Evolutionary conservation across 192 early-diverging fungal genomes (phyloP), one percentile per base, ranked within the genome.

Genomic region (Dimargaris verticillata): DNA sequence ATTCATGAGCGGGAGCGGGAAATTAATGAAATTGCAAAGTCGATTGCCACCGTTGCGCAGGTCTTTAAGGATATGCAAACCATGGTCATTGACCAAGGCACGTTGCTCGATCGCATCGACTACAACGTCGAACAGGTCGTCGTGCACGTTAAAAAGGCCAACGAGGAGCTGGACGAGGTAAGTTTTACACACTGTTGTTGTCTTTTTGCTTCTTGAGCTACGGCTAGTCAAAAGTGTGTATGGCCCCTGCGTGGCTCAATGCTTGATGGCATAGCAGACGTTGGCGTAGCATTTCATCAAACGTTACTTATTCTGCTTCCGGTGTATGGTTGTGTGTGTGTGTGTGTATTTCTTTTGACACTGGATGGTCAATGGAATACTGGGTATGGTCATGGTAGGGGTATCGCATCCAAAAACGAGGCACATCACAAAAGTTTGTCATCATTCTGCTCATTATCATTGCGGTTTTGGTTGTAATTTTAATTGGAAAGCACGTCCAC

Each of bases 1-100:
- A 86, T 96, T 44, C 74, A 83, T 7, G 79, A 93, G 62, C 80
- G 95, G 44, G 95, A 98, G 68, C 74, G 80, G 46, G 95, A 96
- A 68, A 85, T 98, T 63, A 87, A 86, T 53, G 78, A 95, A 53
- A 95, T 98, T 64, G 90, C 88, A 47, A 82, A 91, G 66, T 91
- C 90, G 20, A 94, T 98, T 59, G 73, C 83, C 38, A 82, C 86
- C 25, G 72, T 98, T 55, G 91, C 91, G 3, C 86, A 88, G 44
- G 84, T 98, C 15, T 98, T 98, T 71, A 80, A 81, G 61, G 91
- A 95, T 63, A 77, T 96, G 65, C 90, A 98, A 67, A 82, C 87
- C 25, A 88, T 98, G 83, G 85, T 98, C 22, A 93, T 98, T 64
- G 95, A 96, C 70, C 95, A 98, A 69, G 95, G 95, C 17, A 91